These are phyloP conservation scores for Tetrapyrgos nigripes DNA, from an alignment of 1,284 basidiomycete species.

Conservation along the genomic window DNA sequence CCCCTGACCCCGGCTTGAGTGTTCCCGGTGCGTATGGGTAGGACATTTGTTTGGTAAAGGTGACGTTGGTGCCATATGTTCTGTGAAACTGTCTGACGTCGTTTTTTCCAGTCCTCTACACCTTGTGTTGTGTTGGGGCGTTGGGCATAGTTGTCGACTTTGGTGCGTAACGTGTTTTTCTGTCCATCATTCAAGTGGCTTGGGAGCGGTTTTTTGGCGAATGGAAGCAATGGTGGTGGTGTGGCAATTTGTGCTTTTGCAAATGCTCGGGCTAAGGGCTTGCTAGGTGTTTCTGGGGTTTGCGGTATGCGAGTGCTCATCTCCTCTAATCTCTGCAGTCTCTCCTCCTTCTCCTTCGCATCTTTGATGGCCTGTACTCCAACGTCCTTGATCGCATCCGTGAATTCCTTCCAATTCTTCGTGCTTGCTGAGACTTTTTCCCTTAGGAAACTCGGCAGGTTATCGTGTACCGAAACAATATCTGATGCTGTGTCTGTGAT, in stretches of 20 bases:
- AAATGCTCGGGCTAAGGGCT: neutral
- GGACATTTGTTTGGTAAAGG: neutral
- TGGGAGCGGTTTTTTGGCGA: neutral
- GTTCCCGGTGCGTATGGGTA: constrained; percentile 3
- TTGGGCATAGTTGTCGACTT: neutral
- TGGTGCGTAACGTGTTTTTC: neutral
- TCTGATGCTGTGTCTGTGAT: constrained; percentile 1
- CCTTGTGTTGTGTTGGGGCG: neutral
- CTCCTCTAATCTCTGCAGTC: neutral
- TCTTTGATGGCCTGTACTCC: neutral
- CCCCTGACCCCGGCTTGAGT: neutral
- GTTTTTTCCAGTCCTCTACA: neutral
- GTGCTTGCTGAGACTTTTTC: neutral
- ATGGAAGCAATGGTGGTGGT: neutral
- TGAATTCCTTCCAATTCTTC: neutral
- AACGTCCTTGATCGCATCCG: neutral
- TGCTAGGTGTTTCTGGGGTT: neutral
- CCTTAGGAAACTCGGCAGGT: neutral
- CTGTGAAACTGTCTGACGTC: neutral
- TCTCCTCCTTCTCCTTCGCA: neutral
- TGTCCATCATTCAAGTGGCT: neutral
- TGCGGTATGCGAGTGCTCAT: neutral
- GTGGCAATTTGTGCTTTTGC: neutral
- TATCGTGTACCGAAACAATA: neutral
- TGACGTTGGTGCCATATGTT: neutral